phyloP scores from a whole-genome alignment of 306 rosid genomes.

The Lathyrus tuberosus region DNA sequence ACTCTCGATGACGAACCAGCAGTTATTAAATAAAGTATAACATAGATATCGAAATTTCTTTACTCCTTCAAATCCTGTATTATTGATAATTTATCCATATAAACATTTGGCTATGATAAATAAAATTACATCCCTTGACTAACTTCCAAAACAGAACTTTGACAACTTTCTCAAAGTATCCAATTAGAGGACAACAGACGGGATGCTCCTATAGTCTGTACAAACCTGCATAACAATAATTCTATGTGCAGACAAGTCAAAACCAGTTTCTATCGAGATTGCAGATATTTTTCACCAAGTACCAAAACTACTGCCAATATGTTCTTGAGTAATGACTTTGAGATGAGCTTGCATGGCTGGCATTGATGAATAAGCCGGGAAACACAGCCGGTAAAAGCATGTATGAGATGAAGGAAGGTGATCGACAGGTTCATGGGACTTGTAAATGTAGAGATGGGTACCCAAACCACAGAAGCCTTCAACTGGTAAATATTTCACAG shows the following conservation, averaged over 20 bases:
- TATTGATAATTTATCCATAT: slow-evolving; percentile 56
- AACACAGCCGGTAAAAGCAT: slow-evolving; percentile 80
- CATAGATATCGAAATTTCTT: slow-evolving; percentile 38
- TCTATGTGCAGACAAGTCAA: slow-evolving; percentile 73
- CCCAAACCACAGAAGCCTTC: slow-evolving; percentile 88
- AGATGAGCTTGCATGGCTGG: slow-evolving; percentile 67
- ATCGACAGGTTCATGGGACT: slow-evolving; percentile 54
- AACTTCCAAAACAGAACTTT: slow-evolving; percentile 39
- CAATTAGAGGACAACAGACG: slow-evolving; percentile 39
- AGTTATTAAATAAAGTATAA: slow-evolving; percentile 30
- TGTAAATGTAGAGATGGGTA: slow-evolving; percentile 72
- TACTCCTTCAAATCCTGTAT: slow-evolving; percentile 45
- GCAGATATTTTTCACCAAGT: slow-evolving; percentile 48
- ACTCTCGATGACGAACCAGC: slow-evolving; percentile 29
- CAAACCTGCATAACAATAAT: slow-evolving; percentile 50
- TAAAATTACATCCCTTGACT: slow-evolving; percentile 50
- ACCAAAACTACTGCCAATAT: slow-evolving; percentile 81
- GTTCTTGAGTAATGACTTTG: slow-evolving; percentile 79
- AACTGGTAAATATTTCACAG: slow-evolving; percentile 80
- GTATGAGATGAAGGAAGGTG: slow-evolving; percentile 91
- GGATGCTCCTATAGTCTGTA: slow-evolving; percentile 63
- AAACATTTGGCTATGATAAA: slow-evolving; percentile 53
- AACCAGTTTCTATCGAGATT: slow-evolving; percentile 45
- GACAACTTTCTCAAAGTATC: slow-evolving; percentile 43
- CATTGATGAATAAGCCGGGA: slow-evolving; percentile 75